Base-by-base conservation (phyloP, 495 filamentous ascomycete genomes). In the Amniculicola lignicola region DNA sequence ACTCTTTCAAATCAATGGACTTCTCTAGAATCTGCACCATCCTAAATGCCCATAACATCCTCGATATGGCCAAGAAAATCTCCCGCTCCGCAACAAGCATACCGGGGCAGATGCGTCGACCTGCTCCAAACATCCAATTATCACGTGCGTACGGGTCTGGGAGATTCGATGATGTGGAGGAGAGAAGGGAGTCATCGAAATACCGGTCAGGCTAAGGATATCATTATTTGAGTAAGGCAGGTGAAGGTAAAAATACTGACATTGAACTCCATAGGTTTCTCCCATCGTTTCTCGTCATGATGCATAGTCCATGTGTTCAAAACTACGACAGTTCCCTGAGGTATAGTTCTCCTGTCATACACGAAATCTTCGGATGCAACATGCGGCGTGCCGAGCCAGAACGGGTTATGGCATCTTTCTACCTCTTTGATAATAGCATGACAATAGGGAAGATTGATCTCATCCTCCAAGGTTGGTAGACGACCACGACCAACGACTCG, bases 381-480 rank as follows among this genome's bases (percentile, higher is more conserved):
- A 54, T 88, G 85, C 0, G 84, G 78, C 27, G 87, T 69, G 0
- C 66, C 70, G 57, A 74, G 70, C 0, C 79, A 72, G 0, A 50
- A 60, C 0, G 76, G 68, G 0, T 75, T 74, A 25, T 72, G 70
- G 76, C 76, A 80, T 3, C 76, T 72, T 1, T 73, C 57, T 0
- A 62, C 53, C 42, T 80, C 77, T 45, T 76, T 75, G 9, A 78
- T 66, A 0, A 77, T 18, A 2, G 72, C 75, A 7, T 74, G 48
- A 23, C 77, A 62, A 45, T 80, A 79, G 0, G 75, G 75, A 0
- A 80, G 56, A 0, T 57, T 69, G 0, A 52, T 38, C 0, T 68
- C 63, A 25, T 80, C 75, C 0, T 40, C 54, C 35, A 66, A 59
- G 6, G 23, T 58, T 0, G 76, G 75, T 1, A 77, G 64, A 22